Conservation (phyloP, 495 filamentous ascomycete species). For the Lasiosphaeriaceae sp. region DNA sequence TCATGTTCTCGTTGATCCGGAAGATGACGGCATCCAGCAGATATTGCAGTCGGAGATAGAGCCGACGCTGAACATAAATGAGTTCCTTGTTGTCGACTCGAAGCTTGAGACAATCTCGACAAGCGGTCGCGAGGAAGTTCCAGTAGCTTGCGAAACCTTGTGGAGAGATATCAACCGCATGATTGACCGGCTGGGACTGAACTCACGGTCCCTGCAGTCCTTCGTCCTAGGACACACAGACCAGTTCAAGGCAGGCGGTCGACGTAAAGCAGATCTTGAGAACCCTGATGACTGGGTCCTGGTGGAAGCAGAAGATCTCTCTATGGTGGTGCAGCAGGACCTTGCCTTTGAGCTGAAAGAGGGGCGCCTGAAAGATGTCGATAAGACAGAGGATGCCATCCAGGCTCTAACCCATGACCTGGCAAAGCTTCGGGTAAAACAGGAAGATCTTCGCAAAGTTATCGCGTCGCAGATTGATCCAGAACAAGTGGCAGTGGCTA, state of each 20-base stretch:
- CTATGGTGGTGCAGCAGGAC: constrained; percentile 50
- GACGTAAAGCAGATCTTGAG: constrained; percentile 57
- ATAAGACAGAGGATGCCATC: constrained; percentile 58
- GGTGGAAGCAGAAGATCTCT: constrained; percentile 63
- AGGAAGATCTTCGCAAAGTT: constrained; percentile 67
- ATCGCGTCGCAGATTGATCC: constrained; percentile 61
- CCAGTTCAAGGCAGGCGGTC: constrained; percentile 44
- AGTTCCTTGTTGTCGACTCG: constrained; percentile 49
- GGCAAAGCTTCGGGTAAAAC: constrained; percentile 61
- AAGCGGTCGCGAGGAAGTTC: constrained; percentile 54
- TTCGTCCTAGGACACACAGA: constrained; percentile 65
- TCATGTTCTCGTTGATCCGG: constrained; percentile 48
- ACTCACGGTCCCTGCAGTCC: constrained; percentile 67
- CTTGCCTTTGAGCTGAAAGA: constrained; percentile 57
- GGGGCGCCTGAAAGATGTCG: constrained; percentile 59
- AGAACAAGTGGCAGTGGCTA: constrained; percentile 53
- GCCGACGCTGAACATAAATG: constrained; percentile 48
- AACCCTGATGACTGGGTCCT: constrained; percentile 64
- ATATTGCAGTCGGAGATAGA: constrained; percentile 43
- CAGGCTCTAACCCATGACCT: constrained; percentile 61
- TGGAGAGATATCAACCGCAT: constrained; percentile 95
- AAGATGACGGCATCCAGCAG: constrained; percentile 53
- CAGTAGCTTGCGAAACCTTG: constrained; percentile 58
- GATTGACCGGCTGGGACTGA: constrained; percentile 88
- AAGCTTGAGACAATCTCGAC: constrained; percentile 16